A percentile compares a stretch with the other conserved stretches of the same genome.
Evolutionary conservation across 225 moss, liverwort and hornwort species (phyloP).

Genomic region (Straminergon stramineum): DNA sequence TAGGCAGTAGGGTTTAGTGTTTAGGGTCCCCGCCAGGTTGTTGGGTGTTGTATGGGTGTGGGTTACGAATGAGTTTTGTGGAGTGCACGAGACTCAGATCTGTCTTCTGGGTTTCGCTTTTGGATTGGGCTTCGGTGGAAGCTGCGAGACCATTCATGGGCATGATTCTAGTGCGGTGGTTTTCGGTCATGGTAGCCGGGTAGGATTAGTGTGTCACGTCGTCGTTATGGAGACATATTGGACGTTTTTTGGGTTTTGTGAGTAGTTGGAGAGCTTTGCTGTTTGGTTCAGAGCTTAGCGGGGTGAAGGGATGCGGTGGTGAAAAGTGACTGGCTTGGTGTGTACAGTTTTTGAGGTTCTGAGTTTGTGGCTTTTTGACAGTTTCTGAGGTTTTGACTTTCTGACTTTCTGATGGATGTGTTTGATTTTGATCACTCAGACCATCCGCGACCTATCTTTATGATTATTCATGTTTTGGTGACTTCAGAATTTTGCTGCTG

Average conservation of each 20-base stretch:
- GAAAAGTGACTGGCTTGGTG: background rate
- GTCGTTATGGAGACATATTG: background rate
- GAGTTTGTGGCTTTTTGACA: background rate
- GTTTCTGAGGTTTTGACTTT: conserved; percentile 1
- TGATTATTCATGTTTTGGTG: conserved; percentile 67
- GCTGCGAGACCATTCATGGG: background rate
- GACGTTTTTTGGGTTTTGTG: background rate
- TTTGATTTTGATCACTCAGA: conserved; percentile 25
- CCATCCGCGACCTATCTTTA: conserved; percentile 10
- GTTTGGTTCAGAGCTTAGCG: background rate
- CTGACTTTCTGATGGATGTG: conserved; percentile 14
- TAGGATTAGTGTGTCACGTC: background rate
- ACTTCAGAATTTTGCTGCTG: conserved; percentile 87
- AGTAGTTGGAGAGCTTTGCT: background rate
- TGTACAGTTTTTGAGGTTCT: background rate
- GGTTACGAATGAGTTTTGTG: background rate
- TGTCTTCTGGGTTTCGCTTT: background rate
- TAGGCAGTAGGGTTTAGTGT: background rate
- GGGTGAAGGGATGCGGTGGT: background rate
- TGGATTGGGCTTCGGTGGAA: background rate
- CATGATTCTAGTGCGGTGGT: background rate
- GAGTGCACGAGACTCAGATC: background rate
- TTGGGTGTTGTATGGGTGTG: background rate
- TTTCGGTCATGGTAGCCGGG: background rate
- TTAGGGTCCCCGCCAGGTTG: background rate